These are phyloP conservation scores for Suillus subalutaceus DNA, from an alignment of 768 basidiomycete species.

Conservation along the genomic window DNA sequence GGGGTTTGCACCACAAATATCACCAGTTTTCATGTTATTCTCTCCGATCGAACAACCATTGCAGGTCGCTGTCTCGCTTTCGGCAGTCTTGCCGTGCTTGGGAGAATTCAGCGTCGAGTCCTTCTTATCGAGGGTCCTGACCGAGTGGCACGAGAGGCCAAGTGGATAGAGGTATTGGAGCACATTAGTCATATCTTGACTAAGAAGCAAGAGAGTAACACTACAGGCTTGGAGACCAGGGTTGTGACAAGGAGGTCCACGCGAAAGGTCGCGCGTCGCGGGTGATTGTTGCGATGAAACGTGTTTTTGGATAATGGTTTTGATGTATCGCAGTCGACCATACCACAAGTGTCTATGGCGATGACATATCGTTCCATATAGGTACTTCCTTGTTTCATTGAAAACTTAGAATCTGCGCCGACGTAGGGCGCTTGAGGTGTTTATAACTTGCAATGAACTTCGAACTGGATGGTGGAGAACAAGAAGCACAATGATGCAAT, in stretches of 20 bases:
- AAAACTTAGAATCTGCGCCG: background rate
- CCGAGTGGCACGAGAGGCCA: background rate
- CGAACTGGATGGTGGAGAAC: background rate
- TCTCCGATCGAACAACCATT: background rate
- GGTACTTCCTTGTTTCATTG: background rate
- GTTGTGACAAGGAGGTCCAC: background rate
- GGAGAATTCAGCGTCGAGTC: background rate
- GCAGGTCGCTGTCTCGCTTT: background rate
- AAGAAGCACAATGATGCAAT: constrained; percentile 11
- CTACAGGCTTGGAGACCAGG: background rate
- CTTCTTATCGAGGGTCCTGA: background rate
- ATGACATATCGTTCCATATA: background rate
- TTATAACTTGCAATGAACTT: background rate
- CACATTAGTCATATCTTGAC: background rate
- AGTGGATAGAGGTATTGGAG: background rate
- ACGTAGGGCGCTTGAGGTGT: background rate
- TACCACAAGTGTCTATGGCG: background rate
- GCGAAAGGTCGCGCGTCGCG: background rate
- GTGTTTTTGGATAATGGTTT: background rate
- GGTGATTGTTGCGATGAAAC: background rate
- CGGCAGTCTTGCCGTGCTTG: background rate
- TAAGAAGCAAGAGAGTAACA: background rate
- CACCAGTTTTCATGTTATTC: background rate
- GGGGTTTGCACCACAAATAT: background rate
- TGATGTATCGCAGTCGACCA: background rate